Base-by-base conservation (phyloP, 495 filamentous ascomycete genomes). In the Hypoxylon subgilvum region DNA sequence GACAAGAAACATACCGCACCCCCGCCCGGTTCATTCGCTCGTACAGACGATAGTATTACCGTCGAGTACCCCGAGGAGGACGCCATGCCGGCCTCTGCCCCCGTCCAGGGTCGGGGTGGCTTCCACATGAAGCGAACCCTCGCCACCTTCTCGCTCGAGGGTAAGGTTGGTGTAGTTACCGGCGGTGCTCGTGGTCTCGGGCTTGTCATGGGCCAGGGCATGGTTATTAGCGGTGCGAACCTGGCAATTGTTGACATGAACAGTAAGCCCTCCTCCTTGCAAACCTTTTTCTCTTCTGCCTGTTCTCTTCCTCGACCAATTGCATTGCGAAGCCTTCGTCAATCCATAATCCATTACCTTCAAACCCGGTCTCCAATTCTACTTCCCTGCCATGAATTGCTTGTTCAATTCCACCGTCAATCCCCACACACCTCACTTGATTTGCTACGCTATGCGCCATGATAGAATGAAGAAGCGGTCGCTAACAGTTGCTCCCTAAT, bases 231-330 rank as follows among this genome's bases (percentile, higher is more conserved):
- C 50, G 93, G 93, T 23, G 90, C 90, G 6, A 88, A 96, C 71
- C 79, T 96, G 57, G 93, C 92, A 6, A 88, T 97, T 76, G 89
- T 96, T 12, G 92, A 97, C 74, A 70, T 96, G 71, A 96, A 96
- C 72, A 87, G 91, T 95, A 74, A 40, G 87, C 83, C 42, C 12
- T 23, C 14, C 12, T 8, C 46, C 14, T 17, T 23, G 22, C 10
- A 12, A n/a, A 23, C 19, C 10, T 3, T 42, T 25, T 12, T 19
- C 17, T 35, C 19, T 32, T 23, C 8, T 22, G 3, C 42, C 7
- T 27, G 18, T 8, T 41, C 25, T 12, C 34, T 14, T 34, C 21
- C 45, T n/a, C 22, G 6, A 12, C 39, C 9, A 14, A 28, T 28
- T 28, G 22, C 40, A 21, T 19, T 18, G n/a, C 12, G 16, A 22